Base-by-base conservation (phyloP, 176 grass and related monocot genomes). In the Triticum dicoccoides region DNA sequence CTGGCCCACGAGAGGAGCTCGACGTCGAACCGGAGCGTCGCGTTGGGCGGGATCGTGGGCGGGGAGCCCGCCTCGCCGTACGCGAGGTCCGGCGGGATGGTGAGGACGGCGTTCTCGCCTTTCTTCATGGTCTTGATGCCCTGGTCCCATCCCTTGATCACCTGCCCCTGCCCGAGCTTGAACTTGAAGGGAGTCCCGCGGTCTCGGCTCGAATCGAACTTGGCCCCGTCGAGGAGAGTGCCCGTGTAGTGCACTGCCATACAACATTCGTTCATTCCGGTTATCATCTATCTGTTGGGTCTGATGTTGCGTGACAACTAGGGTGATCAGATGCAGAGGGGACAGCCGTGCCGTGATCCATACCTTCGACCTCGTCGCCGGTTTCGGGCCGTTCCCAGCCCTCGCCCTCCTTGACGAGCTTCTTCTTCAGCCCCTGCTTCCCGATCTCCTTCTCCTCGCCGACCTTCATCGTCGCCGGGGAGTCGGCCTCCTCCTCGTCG, bases 111-210 rank as follows among this genome's bases (percentile, higher is more conserved):
- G 35, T 92, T 96, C 68, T 98, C 97, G 1, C 94, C 94, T 72
- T 98, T 98, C 93, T 92, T 98, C 97, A 96, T 98, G 14, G 90
- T 98, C 73, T 91, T 94, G 76, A 98, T 98, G 11, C 93, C 97
- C 82, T 85, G 77, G 83, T 98, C 97, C 94, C 93, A 98, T 79
- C 97, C 97, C 80, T 96, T 96, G 41, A 98, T 98, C 27, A 98
- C 97, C 89, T 98, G 75, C 0, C 93, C 95, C 87, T 95, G 95
- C 0, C 91, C 95, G 58, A 98, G 91, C 83, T 91, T 95, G 88
- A 98, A 98, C 63, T 90, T 98, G 91, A 98, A 98, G 13, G 93
- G 91, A n/a, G 87, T 87, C 45, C 81, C 91, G 1, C 95, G 87
- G 85, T 98, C 95, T n/a, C 95, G 91, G 84, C 95, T 98, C 0